A percentile compares a stretch with the other conserved stretches of the same genome.
phyloP scores from a whole-genome alignment of 2,329 filamentous ascomycete species.

The Leptographium flavum region DNA sequence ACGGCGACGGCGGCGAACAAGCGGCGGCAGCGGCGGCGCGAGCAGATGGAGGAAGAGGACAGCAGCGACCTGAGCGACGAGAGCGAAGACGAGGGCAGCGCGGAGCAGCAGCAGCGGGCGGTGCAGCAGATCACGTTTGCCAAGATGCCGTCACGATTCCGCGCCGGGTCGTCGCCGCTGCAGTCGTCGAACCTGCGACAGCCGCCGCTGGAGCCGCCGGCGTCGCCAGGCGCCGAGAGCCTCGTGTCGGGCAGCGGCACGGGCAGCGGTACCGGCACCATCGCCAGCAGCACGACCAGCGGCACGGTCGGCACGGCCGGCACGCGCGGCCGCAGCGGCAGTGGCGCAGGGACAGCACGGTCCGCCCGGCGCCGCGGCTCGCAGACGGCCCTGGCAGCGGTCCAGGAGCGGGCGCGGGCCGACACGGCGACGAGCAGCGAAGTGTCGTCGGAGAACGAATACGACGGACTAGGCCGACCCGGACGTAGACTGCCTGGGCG shows the following conservation, averaged over 20 bases:
- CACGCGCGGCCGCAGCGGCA: background rate
- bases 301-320: too few relatives aligned
- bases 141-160: slow-evolving; percentile 80
- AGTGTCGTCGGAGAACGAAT: slow-evolving; percentile 69
- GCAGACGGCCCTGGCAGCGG: slow-evolving; percentile 53
- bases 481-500: background rate
- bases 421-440: slow-evolving; percentile 75
- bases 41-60: slow-evolving; percentile 73
- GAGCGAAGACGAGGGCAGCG: slow-evolving; percentile 53
- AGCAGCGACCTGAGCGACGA: slow-evolving; percentile 77
- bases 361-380: slow-evolving; percentile 49
- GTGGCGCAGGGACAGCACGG: too few relatives aligned
- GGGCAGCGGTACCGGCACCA: too few relatives aligned
- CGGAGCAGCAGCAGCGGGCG: slow-evolving; percentile 52
- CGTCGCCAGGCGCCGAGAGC: too few relatives aligned
- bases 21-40: slow-evolving; percentile 44
- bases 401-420: slow-evolving; percentile 53
- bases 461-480: slow-evolving; percentile 41
- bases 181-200: slow-evolving; percentile 51
- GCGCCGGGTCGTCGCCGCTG: slow-evolving; percentile 79
- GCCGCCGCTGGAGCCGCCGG: slow-evolving; percentile 27
- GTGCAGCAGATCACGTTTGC: slow-evolving; percentile 89
- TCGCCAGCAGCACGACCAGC: too few relatives aligned
- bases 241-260: too few relatives aligned
- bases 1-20: slow-evolving; percentile 24